Evolutionary conservation across 345 rosid genomes (phyloP).

Genomic region (Populus pruinosa): DNA sequence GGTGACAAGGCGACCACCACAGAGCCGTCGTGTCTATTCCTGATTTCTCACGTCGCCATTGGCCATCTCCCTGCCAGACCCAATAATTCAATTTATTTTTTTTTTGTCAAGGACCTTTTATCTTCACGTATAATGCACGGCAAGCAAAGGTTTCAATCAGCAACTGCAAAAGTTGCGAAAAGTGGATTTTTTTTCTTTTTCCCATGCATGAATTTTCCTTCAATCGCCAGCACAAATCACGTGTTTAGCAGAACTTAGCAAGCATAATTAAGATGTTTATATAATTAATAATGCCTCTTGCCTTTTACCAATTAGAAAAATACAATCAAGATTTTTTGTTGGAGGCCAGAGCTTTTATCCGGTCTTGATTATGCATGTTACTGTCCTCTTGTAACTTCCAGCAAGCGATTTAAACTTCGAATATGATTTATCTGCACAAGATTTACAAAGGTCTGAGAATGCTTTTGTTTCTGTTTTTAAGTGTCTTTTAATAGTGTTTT

Average conservation of each 20-base stretch:
- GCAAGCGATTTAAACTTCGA: no score
- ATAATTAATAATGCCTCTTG: not conserved
- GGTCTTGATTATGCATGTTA: no score
- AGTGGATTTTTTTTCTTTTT: not conserved
- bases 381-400: no score
- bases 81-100: conserved; percentile 27
- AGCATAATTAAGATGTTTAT: not conserved
- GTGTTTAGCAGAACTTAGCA: not conserved
- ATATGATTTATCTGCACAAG: no score
- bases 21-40: conserved; percentile 23
- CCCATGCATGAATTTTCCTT: conserved; percentile 28
- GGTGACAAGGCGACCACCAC: conserved; percentile 37
- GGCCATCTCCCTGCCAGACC: conserved; percentile 21
- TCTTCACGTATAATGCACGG: conserved; percentile 26
- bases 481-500: no score
- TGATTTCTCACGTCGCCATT: conserved; percentile 4
- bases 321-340: no score
- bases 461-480: no score
- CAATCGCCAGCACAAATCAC: conserved; percentile 5
- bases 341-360: no score
- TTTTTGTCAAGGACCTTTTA: not conserved
- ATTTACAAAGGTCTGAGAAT: not conserved
- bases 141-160: conserved; percentile 12
- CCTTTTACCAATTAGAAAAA: not conserved
- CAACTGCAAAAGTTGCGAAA: not conserved